Base-by-base conservation (phyloP, 2,329 filamentous ascomycete species). In the Coleophoma crateriformis region DNA sequence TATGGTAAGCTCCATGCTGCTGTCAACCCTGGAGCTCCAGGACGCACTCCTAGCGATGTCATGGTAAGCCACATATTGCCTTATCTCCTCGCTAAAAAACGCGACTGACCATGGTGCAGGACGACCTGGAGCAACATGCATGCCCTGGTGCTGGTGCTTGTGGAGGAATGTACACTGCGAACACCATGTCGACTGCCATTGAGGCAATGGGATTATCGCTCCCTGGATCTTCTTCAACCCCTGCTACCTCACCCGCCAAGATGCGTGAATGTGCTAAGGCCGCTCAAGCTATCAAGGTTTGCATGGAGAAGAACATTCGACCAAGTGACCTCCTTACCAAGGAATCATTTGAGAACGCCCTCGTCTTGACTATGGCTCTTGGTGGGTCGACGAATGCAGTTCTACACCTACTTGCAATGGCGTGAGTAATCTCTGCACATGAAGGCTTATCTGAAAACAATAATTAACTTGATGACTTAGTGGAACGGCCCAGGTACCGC, bases 91-190 rank as follows among this genome's bases (percentile, higher is more conserved):
- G 15, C 12, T 41, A 22, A 12, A 22, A 13, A 12, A 22, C 12
- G 12, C 15, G 15, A 41, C 8, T 41, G 38, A 22, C 15, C 10
- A 27, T 27, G 27, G 22, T 27, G 27, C 15, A 44, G 46, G 81
- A 86, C 27, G 92, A 96, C 64, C 72, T 88, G 32, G 83, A 87
- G 65, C 71, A 71, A 55, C 72, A 87, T 58, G 80, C 84, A n/a
- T 88, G 85, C 65, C 84, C 84, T 2, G 80, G 81, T 10, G 76
- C 81, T 17, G 85, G 84, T 37, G 84, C 84, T 20, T 88, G 85
- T 57, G 85, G 84, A 51, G 85, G 85, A 41, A 88, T 88, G 85
- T 88, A 84, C 63, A 88, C 85, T 0, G 85, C 85, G n/a, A 88
- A 88, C 62, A 88, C 84, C 0, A 86, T 88, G 84, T 81, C 82